Evolutionary conservation across 1,284 basidiomycete species (phyloP).

Genomic region (Ceratobasidium sp.): DNA sequence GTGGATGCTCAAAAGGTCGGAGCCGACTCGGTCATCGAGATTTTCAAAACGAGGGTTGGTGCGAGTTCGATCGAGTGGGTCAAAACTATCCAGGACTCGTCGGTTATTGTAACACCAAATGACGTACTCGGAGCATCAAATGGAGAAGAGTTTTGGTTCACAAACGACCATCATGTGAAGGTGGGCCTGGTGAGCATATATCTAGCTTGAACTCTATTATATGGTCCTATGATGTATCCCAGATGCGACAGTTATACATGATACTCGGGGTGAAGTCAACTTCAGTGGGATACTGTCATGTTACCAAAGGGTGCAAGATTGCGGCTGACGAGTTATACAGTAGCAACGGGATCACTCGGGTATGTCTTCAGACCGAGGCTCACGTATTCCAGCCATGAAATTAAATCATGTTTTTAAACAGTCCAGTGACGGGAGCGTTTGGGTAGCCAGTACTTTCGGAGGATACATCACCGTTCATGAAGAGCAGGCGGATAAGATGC

Average conservation of each 20-base stretch:
- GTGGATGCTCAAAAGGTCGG: constrained; percentile 57
- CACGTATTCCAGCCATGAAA: background rate
- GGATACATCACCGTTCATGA: constrained; percentile 64
- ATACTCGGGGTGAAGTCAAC: constrained; percentile 46
- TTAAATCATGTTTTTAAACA: constrained; percentile 42
- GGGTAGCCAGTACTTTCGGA: constrained; percentile 56
- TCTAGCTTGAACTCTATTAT: background rate
- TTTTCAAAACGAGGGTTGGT: constrained; percentile 66
- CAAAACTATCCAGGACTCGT: constrained; percentile 62
- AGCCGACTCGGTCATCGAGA: constrained; percentile 75
- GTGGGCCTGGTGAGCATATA: constrained; percentile 57
- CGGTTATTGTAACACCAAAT: constrained; percentile 69
- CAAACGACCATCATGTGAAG: constrained; percentile 68
- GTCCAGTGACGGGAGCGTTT: constrained; percentile 60
- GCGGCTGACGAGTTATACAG: constrained; percentile 56
- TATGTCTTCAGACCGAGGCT: constrained; percentile 14
- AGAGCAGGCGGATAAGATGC: constrained; percentile 61
- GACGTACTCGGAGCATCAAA: constrained; percentile 69
- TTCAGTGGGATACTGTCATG: constrained; percentile 67
- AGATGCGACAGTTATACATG: constrained; percentile 48
- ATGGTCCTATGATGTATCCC: constrained; percentile 41
- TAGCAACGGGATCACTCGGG: constrained; percentile 65
- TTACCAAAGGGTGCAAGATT: constrained; percentile 63
- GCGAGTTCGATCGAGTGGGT: constrained; percentile 60
- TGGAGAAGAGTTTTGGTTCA: constrained; percentile 68